Evolutionary conservation across 768 basidiomycete species (phyloP), one percentile per base, ranked within the genome.

Genomic region (Termitomyces titanicus): DNA sequence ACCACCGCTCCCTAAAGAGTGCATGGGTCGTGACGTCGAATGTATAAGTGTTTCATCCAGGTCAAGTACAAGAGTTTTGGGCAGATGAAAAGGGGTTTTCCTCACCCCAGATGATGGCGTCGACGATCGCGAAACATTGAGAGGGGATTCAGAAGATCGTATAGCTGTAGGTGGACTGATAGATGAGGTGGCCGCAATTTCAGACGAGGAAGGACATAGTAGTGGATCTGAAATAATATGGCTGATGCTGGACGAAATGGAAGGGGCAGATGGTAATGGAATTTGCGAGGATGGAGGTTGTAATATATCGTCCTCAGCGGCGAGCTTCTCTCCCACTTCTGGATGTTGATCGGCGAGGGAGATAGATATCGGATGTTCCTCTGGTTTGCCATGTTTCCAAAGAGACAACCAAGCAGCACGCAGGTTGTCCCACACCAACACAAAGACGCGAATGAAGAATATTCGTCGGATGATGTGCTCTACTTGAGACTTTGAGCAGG

Each of bases 1-100:
- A 2, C 85, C 79, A 31, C 61, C 74, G 31, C 79, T 77, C 18
- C 56, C 71, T 63, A 62, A 73, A 63, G 76, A 68, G 48, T 74
- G 69, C 33, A 89, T 77, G 24, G 91, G 88, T 35, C 93, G 80
- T 17, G 94, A 92, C 0, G 97, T 98, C 2, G 95, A 97, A 68
- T 99, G 97, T 55, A 98, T 98, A 46, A 99, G 84, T 0, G 97
- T 99, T 74, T 99, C 97, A 69, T 99, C 97, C 49, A 99, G 79
- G 73, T 99, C 97, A 42, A 99, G 84, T 29, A 99, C 94, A 35
- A 99, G 85, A 0, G 94, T 97, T 77, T 99, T 99, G 25, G 84
- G 94, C 31, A 84, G 77, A 63, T 88, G 88, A 60, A 96, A 88
- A 3, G 88, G 85, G 0, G 86, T 82, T 64, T 80, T 85, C 60